These are phyloP conservation scores for Hibiscus trionum DNA, from an alignment of 345 rosid species.

Conservation along the genomic window DNA sequence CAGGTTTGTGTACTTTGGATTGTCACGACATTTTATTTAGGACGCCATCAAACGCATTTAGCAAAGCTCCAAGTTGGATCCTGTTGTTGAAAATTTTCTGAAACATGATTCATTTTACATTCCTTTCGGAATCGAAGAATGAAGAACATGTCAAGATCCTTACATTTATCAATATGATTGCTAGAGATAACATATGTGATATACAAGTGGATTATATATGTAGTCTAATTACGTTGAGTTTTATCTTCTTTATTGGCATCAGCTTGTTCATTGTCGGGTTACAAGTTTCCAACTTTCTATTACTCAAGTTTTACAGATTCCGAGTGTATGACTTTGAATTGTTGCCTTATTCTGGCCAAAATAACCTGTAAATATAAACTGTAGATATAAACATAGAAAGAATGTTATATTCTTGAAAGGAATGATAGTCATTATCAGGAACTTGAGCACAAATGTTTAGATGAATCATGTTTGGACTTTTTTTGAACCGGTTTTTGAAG, in stretches of 20 bases:
- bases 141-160: background rate
- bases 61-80: constrained; percentile 43
- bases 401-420: too few species aligned
- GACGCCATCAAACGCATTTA: constrained; percentile 60
- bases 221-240: too few species aligned
- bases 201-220: background rate
- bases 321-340: background rate
- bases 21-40: constrained; percentile 64
- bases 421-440: background rate
- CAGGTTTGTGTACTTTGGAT: constrained; percentile 71
- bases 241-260: background rate
- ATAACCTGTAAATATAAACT: background rate
- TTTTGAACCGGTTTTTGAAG: too few species aligned
- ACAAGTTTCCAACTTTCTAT: background rate
- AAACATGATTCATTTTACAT: background rate
- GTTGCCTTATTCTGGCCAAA: background rate
- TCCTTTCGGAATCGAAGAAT: background rate
- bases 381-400: background rate
- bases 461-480: too few species aligned
- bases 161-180: background rate
- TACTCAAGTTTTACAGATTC: background rate
- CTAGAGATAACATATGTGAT: background rate
- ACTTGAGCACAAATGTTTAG: background rate
- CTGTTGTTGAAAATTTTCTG: too few species aligned
- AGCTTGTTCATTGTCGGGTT: background rate